A percentile compares a stretch with the other conserved stretches of the same genome.
phyloP scores from a whole-genome alignment of 352 stramenopile genomes.

The Pythium periplocum region DNA sequence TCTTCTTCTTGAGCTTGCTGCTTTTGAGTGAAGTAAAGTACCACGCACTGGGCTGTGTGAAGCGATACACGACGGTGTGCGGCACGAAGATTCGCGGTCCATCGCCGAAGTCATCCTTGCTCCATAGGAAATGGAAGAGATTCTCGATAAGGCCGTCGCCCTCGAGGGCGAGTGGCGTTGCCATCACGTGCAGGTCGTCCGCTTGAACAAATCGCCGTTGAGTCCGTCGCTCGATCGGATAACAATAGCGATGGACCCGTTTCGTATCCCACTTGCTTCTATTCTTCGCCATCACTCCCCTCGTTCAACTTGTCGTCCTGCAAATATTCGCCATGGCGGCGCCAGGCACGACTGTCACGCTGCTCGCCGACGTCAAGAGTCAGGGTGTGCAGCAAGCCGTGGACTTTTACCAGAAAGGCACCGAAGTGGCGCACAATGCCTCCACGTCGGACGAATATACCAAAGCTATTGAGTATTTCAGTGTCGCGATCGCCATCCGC shows the following conservation, averaged over 20 bases:
- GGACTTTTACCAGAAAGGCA: constrained; percentile 73
- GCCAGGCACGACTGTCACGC: constrained; percentile 1
- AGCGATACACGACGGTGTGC: constrained; percentile 93
- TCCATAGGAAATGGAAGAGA: constrained; percentile 88
- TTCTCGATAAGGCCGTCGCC: constrained; percentile 86
- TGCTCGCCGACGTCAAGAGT: constrained; percentile 36
- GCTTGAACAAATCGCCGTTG: not conserved
- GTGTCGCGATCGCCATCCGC: constrained; percentile 65
- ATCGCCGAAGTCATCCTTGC: constrained; percentile 88
- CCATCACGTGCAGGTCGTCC: constrained; percentile 23
- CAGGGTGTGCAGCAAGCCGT: constrained; percentile 69
- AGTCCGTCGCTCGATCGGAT: not conserved
- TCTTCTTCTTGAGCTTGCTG: constrained; percentile 89
- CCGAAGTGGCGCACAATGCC: constrained; percentile 57
- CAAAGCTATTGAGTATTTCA: constrained; percentile 70
- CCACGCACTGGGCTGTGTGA: constrained; percentile 89
- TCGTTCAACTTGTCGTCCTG: too few relatives aligned
- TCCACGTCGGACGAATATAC: constrained; percentile 55
- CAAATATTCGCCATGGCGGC: not conserved
- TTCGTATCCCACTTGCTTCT: too few relatives aligned
- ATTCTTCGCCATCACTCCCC: too few relatives aligned
- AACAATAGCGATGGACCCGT: too few relatives aligned
- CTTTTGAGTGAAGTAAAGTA: constrained; percentile 91
- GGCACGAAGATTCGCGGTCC: constrained; percentile 87
- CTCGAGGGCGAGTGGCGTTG: constrained; percentile 60